Base-by-base conservation (phyloP, 106 monocot species). In the Acorus gramineus region DNA sequence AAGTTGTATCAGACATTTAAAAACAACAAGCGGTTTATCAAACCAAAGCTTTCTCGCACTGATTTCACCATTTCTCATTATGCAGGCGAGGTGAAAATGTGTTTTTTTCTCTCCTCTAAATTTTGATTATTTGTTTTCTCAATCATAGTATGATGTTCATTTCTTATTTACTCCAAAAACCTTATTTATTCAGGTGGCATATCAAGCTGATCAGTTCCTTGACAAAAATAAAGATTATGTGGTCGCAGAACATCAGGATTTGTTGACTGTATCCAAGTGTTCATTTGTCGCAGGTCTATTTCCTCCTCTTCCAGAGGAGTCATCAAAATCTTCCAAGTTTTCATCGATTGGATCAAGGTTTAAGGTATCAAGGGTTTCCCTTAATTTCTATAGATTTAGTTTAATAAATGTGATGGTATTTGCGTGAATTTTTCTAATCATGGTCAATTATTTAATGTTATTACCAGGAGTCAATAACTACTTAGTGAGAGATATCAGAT, bases 171-270 rank as follows among this genome's bases (percentile, higher is more conserved):
- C 53, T 59, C 28, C 3, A 53, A 66, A 6, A 13, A 11, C 2
- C 14, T 5, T 11, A 51, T 52, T 4, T 44, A 42, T 74, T 8
- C 66, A 92, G 91, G 91, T 92, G 13, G 75, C 63, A 57, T 92
- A 92, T 64, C 91, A 86, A 73, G 83, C 91, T 43, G 86, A 92
- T 61, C 59, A 81, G 4, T 92, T 92, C 63, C 52, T 92, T 49
- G 91, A 92, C 70, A 92, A 92, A 73, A 92, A 92, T 64, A 92
- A 92, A 81, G 91, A 92, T 73, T 92, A 92, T 79, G 91, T 92
- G 42, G 86, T 92, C 10, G 86, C 86, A 63, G 91, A 92, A 74
- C 84, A 92, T 59, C 91, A 82, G 63, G 84, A 81, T 58, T 74
- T 92, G 44, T 47, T 92, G 57, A 72, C 72, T 77, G 86, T 77